Evolutionary conservation across 352 stramenopile species (phyloP).

Genomic region (Pythium diclinum): DNA sequence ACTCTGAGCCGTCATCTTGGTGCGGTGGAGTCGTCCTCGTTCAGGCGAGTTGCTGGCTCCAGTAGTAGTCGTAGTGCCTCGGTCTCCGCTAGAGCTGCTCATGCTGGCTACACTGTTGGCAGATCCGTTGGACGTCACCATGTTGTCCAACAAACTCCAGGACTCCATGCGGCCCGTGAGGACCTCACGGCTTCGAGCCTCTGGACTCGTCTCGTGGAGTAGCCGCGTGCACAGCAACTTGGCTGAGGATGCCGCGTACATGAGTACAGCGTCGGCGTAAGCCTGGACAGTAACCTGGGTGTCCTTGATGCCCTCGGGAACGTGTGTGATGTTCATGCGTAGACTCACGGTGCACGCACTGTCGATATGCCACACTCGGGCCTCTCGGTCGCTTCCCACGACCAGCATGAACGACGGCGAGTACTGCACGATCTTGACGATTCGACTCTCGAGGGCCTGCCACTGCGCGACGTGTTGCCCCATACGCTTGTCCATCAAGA

Average conservation of each 20-base stretch:
- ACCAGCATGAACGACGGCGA: conserved; percentile 55
- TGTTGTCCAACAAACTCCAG: conserved; percentile 48
- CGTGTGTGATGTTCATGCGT: conserved; percentile 45
- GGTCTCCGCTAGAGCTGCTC: neutral
- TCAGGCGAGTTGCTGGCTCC: conserved; percentile 14
- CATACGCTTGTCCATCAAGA: conserved; percentile 55
- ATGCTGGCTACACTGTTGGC: neutral
- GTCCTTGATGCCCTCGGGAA: conserved; percentile 50
- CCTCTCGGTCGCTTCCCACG: conserved; percentile 61
- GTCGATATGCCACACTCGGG: conserved; percentile 53
- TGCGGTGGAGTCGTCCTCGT: conserved; percentile 38
- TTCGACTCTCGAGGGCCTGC: conserved; percentile 47
- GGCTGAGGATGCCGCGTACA: conserved; percentile 42
- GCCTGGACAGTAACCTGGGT: conserved; percentile 51
- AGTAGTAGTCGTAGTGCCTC: neutral
- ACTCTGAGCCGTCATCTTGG: conserved; percentile 38
- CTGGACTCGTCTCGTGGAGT: conserved; percentile 29
- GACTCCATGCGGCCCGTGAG: conserved; percentile 39
- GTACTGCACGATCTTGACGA: conserved; percentile 58
- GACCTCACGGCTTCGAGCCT: conserved; percentile 16
- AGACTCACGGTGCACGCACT: conserved; percentile 31
- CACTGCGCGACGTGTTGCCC: conserved; percentile 44
- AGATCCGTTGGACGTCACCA: neutral
- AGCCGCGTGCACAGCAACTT: conserved; percentile 48
- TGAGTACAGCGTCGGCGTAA: conserved; percentile 36